A percentile compares a stretch with the other conserved stretches of the same genome.
Evolutionary conservation across 192 early-diverging fungal genomes (phyloP).

Genomic region (Allomyces arbusculus): DNA sequence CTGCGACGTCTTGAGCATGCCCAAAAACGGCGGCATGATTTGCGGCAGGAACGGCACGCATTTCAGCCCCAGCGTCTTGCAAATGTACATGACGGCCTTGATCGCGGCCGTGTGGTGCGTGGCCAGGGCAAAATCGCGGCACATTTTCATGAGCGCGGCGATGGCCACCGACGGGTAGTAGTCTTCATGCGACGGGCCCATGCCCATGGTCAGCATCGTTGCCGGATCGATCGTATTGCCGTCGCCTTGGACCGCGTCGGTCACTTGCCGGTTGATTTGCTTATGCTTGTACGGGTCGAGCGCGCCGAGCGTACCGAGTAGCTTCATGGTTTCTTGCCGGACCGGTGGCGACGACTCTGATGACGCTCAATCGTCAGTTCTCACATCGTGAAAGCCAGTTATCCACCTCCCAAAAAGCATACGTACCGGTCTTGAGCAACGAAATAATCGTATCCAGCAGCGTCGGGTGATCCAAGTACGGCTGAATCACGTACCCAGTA

Average conservation of each 20-base stretch:
- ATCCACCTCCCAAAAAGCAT: too few relatives aligned
- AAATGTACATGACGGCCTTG: conserved; percentile 82
- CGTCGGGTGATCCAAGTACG: conserved; percentile 71
- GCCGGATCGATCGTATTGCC: conserved; percentile 26
- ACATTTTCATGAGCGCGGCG: conserved; percentile 65
- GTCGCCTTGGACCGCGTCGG: conserved; percentile 15
- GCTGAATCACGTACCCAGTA: conserved; percentile 73
- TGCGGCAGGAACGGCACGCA: conserved; percentile 74
- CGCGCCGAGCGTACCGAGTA: conserved; percentile 84
- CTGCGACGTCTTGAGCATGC: conserved; percentile 67
- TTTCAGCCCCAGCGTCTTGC: conserved; percentile 67
- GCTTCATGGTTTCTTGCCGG: conserved; percentile 62
- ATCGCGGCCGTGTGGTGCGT: conserved; percentile 68
- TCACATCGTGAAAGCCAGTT: too few relatives aligned
- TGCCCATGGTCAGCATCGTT: conserved; percentile 30
- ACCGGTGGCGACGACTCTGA: conserved; percentile 17
- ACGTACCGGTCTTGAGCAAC: conserved; percentile 31
- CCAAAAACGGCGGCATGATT: conserved; percentile 76
- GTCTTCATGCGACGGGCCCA: conserved; percentile 65
- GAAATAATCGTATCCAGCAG: conserved; percentile 54
- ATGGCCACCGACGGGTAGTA: conserved; percentile 87
- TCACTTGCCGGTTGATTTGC: conserved; percentile 10
- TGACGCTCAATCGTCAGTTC: too few relatives aligned
- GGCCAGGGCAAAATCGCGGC: conserved; percentile 58
- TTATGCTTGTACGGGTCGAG: conserved; percentile 74